phyloP scores from a whole-genome alignment of 1,139 yeast species.

The Diutina mesorugosa region DNA sequence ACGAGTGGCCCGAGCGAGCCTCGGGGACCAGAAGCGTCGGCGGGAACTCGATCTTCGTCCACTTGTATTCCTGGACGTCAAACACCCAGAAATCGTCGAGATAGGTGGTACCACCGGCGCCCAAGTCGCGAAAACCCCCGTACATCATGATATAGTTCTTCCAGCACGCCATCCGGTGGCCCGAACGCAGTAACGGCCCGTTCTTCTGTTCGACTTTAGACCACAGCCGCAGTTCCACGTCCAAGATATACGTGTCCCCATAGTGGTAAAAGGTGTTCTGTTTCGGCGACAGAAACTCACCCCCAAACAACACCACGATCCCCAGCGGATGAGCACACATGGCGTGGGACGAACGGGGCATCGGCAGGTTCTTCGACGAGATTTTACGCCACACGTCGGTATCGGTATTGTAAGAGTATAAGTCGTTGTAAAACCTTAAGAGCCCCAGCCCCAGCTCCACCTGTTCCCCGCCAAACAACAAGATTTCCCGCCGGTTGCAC shows the following conservation, averaged over 20 bases:
- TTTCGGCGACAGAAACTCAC: slow-evolving; percentile 93
- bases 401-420: slow-evolving; percentile 61
- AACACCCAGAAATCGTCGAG: slow-evolving; percentile 84
- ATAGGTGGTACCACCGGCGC: slow-evolving; percentile 62
- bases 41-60: slow-evolving; percentile 87
- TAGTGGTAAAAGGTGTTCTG: slow-evolving; percentile 94
- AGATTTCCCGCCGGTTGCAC: slow-evolving; percentile 62
- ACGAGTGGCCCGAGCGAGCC: slow-evolving; percentile 87
- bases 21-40: slow-evolving; percentile 74
- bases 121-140: slow-evolving; percentile 92
- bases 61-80: slow-evolving; percentile 78
- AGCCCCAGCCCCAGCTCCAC: slow-evolving; percentile 30
- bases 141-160: slow-evolving; percentile 73
- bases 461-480: slow-evolving; percentile 85
- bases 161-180: slow-evolving; percentile 87
- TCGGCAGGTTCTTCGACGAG: slow-evolving; percentile 75
- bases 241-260: slow-evolving; percentile 92
- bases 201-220: slow-evolving; percentile 64
- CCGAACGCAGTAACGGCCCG: slow-evolving; percentile 81
- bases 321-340: slow-evolving; percentile 94
- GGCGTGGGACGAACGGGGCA: slow-evolving; percentile 89
- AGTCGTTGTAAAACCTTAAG: slow-evolving; percentile 69
- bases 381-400: slow-evolving; percentile 73
- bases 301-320: slow-evolving; percentile 76
- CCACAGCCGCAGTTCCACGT: slow-evolving; percentile 81